Base-by-base conservation (phyloP, 78 protist species). In the Protostelium mycophagum region DNA sequence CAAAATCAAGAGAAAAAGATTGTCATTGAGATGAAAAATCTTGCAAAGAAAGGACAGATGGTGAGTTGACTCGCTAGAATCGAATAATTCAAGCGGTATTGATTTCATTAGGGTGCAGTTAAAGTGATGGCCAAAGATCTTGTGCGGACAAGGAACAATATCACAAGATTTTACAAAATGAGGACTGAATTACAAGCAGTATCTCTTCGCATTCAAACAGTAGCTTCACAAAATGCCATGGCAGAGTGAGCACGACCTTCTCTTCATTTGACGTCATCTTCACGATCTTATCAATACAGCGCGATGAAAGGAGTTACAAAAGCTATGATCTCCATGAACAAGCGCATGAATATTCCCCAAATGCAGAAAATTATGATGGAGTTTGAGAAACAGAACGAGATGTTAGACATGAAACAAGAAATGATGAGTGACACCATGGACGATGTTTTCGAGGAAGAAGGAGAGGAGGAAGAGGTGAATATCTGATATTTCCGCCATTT, bases 331-430 rank as follows among this genome's bases (percentile, higher is more conserved):
- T 34, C 28, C 38, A 97, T 98, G 98, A 98, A 98, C 94, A 28
- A 0, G 51, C 86, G 88, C 83, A 94, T 97, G 96, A 96, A 97
- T 85, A 0, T 97, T 35, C 98, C 98, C 29, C 90, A 87, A 51
- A 91, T 98, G 38, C 97, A 96, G 88, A 87, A 94, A 91, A 96
- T 98, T 88, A 98, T 98, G 99, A 92, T 92, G 97, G 99, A 98
- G 84, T 98, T 98, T 87, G 99, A 97, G 92, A 86, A 88, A 83
- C 96, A 97, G 83, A 88, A 88, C 36, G 99, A 97, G 84, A 91
- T 90, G 87, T 96, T 98, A 98, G 97, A 95, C 35, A 93, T 94
- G 97, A 96, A 97, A 91, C 96, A 95, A 36, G 99, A 98, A 91
- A 98, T 97, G 99, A 95, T 98, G 98, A 63, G 39, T 36, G 99